phyloP scores from a whole-genome alignment of 306 rosid genomes.

The cucumber (Cucumis sativus) region DNA sequence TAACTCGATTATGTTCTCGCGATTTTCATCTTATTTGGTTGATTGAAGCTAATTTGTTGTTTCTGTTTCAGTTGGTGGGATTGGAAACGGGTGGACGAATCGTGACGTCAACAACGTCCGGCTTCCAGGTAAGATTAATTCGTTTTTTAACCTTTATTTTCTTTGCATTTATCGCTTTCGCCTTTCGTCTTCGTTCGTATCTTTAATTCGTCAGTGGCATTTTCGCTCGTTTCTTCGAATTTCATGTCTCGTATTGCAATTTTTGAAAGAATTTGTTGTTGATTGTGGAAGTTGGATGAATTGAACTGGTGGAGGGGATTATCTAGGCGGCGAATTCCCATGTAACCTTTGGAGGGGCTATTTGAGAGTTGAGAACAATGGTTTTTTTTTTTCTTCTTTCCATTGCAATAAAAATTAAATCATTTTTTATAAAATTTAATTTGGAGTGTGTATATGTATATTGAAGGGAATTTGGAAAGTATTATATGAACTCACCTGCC shows the following conservation, averaged over 20 bases:
- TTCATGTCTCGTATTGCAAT: background rate
- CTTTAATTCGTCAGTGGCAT: background rate
- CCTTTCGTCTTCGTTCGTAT: background rate
- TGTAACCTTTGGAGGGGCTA: background rate
- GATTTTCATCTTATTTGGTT: background rate
- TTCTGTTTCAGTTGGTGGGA: constrained; percentile 21
- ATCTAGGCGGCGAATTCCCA: background rate
- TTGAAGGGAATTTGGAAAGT: background rate
- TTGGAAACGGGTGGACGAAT: constrained; percentile 26
- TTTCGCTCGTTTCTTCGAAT: background rate
- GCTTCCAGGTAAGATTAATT: constrained; percentile 20
- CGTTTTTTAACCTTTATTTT: background rate
- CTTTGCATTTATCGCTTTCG: background rate
- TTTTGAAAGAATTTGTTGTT: background rate
- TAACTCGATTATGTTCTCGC: background rate
- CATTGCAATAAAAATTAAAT: background rate
- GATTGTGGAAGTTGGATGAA: background rate
- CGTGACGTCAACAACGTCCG: constrained; percentile 14
- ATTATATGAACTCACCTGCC: background rate
- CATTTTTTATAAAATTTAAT: too few species aligned
- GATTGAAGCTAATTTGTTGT: background rate
- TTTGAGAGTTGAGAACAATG: background rate
- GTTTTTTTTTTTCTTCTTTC: background rate
- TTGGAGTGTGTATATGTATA: too few species aligned
- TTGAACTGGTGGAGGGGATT: background rate